Conservation (phyloP, 106 monocot species). For the Xerophyta viscosa region DNA sequence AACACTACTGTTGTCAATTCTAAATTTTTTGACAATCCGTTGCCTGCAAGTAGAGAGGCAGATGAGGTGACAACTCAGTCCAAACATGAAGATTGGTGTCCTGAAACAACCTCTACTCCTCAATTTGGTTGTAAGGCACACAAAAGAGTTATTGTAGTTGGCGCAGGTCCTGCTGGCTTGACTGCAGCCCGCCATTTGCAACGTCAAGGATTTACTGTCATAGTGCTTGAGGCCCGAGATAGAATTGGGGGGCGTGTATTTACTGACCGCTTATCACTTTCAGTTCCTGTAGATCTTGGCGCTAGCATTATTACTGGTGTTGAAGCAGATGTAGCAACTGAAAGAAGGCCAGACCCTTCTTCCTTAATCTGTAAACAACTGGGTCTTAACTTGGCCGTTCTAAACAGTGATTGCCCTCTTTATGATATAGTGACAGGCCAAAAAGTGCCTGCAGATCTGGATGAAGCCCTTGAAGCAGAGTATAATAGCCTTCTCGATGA, state of each 20-base stretch:
- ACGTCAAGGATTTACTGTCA: constrained; percentile 80
- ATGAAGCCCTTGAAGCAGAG: constrained; percentile 87
- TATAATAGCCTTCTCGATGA: constrained; percentile 98
- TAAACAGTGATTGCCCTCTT: constrained; percentile 98
- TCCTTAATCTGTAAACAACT: constrained; percentile 86
- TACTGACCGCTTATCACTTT: constrained; percentile 81
- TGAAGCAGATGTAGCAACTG: constrained; percentile 92
- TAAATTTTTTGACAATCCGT: too few species aligned
- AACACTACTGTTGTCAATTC: too few species aligned
- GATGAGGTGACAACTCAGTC: too few species aligned
- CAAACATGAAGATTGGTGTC: too few species aligned
- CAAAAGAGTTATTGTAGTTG: constrained; percentile 69
- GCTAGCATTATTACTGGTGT: constrained; percentile 99
- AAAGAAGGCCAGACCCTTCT: constrained; percentile 90
- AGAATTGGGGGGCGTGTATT: constrained; percentile 93
- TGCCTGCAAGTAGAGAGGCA: too few species aligned
- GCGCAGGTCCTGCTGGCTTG: constrained; percentile 94
- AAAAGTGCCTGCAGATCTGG: constrained; percentile 84
- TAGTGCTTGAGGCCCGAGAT: constrained; percentile 87
- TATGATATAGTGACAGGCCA: constrained; percentile 80
- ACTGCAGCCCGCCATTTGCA: constrained; percentile 92
- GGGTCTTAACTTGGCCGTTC: constrained; percentile 77
- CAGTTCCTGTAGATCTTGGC: constrained; percentile 99
- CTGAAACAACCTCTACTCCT: too few species aligned
- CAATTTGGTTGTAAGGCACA: constrained; percentile 11